Evolutionary conservation across 2,329 filamentous ascomycete genomes (phyloP).

Genomic region (Epichloe bromicola): DNA sequence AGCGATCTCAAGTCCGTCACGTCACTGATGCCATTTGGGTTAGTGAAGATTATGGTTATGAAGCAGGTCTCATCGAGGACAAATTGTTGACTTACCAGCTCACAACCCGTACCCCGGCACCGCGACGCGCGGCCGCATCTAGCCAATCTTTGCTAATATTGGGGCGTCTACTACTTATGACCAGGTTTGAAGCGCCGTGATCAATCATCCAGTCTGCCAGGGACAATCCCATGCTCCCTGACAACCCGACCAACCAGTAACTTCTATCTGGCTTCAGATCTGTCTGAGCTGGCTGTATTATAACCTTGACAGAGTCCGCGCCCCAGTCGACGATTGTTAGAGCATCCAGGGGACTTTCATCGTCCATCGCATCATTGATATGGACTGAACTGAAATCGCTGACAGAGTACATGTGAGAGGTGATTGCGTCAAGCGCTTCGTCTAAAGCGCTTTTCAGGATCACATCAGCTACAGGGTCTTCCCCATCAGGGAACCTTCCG

Average conservation of each 20-base stretch:
- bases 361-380: background rate
- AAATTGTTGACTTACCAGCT: background rate
- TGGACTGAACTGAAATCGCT: background rate
- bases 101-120: background rate
- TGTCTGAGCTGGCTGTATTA: conserved; percentile 6
- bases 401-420: background rate
- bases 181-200: conserved; percentile 11
- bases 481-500: background rate
- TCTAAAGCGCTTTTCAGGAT: background rate
- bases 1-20: conserved; percentile 6
- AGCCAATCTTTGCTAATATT: background rate
- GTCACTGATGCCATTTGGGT: background rate
- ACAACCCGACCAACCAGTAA: conserved; percentile 20
- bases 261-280: conserved; percentile 1
- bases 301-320: conserved; percentile 6
- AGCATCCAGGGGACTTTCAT: background rate
- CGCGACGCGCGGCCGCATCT: background rate
- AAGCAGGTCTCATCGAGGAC: too few species aligned
- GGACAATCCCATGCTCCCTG: conserved; percentile 21
- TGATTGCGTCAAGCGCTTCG: too few species aligned
- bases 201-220: conserved; percentile 23
- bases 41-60: too few species aligned
- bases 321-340: background rate
- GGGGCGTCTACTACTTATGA: background rate
- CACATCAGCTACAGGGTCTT: background rate